Base-by-base conservation (phyloP, 306 rosid species). In the Cicer cuneatum region DNA sequence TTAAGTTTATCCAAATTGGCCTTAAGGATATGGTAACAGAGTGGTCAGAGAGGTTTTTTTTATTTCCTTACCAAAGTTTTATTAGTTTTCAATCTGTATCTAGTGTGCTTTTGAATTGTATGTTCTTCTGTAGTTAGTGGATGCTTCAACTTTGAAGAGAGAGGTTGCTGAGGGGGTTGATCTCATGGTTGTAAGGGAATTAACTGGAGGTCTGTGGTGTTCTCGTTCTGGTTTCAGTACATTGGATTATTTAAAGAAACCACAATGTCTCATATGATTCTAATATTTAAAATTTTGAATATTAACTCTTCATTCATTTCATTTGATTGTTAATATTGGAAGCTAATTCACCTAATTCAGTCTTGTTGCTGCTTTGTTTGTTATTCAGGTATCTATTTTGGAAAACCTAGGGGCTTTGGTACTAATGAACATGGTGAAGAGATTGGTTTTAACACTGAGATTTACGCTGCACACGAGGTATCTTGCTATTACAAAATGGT, bases 141-240 rank as follows among this genome's bases (percentile, higher is more conserved):
- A 91, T 75, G 93, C 98, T 58, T 94, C 98, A 33, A 88, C 97
- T 77, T 85, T 94, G 89, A 94, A 94, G 86, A 90, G 72, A 80
- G 97, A 91, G 85, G 75, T 90, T 62, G 93, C 86, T 38, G 95
- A 89, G 77, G 97, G 97, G 78, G 97, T 91, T 56, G 95, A 94
- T 82, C 87, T 94, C 73, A 88, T 94, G 95, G 94, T 94, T 84
- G 85, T 94, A 73, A 87, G 97, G 82, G 98, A 94, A 75, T 93
- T 94, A 63, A 94, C 95, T 15, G 97, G 97, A 85, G 98, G 98
- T 94, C 78, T 71, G 86, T 67, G n/a, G 10, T 62, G 11, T 76
- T 62, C 57, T 57, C 7, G 8, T 37, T 72, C 61, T 72, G 37
- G 42, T 60, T 78, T 41, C 13, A 7, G 8, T 45, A 41, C 9